phyloP scores from a whole-genome alignment of 2,329 filamentous ascomycete species.

The Cercospora janseana region DNA sequence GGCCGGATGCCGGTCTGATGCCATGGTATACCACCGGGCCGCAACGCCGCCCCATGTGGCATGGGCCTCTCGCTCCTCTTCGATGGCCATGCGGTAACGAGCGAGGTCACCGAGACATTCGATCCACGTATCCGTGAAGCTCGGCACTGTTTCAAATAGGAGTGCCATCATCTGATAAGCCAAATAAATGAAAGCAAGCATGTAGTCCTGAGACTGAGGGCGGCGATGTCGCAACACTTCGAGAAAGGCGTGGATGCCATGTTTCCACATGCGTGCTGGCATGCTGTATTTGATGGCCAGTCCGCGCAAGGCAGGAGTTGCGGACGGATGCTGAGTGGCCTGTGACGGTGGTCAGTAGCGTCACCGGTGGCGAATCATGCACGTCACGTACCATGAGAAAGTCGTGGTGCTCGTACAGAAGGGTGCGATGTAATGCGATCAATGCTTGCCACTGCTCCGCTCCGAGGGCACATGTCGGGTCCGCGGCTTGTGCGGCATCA shows the following conservation, averaged over 20 bases:
- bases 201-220: slow-evolving; percentile 77
- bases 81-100: slow-evolving; percentile 86
- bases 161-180: slow-evolving; percentile 89
- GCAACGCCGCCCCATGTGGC: slow-evolving; percentile 81
- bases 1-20: slow-evolving; percentile 71
- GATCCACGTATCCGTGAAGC: slow-evolving; percentile 86
- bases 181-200: slow-evolving; percentile 86
- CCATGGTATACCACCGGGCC: slow-evolving; percentile 79
- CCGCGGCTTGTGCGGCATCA: slow-evolving; percentile 60
- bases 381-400: slow-evolving; percentile 56
- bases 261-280: slow-evolving; percentile 91
- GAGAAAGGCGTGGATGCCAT: slow-evolving; percentile 66
- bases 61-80: slow-evolving; percentile 66
- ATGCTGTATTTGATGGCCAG: slow-evolving; percentile 82
- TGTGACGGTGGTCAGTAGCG: slow-evolving; percentile 7
- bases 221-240: slow-evolving; percentile 64
- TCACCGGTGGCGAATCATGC: too few species aligned
- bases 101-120: slow-evolving; percentile 87
- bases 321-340: slow-evolving; percentile 80
- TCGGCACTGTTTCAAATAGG: slow-evolving; percentile 77
- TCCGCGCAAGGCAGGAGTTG: slow-evolving; percentile 63
- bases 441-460: slow-evolving; percentile 79
- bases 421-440: slow-evolving; percentile 74
- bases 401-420: slow-evolving; percentile 49
- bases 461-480: slow-evolving; percentile 52